Evolutionary conservation across 2,329 filamentous ascomycete species (phyloP).

Genomic region (Cladosporium colombiae): DNA sequence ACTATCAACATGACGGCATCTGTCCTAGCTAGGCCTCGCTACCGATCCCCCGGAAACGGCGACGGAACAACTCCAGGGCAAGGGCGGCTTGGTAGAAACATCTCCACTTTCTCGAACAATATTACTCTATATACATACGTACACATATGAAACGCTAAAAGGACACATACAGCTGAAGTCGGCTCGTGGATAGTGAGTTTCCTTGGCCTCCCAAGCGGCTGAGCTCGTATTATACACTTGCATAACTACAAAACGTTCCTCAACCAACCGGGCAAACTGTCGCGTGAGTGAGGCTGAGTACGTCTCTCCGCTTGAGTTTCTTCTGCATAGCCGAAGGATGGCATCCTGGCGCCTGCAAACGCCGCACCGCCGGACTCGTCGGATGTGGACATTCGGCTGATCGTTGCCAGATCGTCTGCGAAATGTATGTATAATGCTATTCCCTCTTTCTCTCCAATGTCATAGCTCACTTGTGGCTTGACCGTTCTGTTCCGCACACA

Average conservation of each 20-base stretch:
- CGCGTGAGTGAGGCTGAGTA: conserved; percentile 1
- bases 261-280: conserved; percentile 8
- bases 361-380: conserved; percentile 1
- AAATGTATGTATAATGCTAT: not conserved
- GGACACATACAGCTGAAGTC: not conserved
- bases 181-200: not conserved
- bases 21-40: not conserved
- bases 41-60: conserved; percentile 8
- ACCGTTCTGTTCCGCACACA: not conserved
- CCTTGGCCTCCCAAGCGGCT: not conserved
- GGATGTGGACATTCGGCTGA: conserved; percentile 7
- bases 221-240: not conserved
- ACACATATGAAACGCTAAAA: not conserved
- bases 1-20: conserved; percentile 6
- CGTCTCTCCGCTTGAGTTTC: not conserved
- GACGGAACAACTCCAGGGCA: not conserved
- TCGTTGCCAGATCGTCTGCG: not conserved
- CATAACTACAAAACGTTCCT: not conserved
- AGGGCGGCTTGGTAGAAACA: not conserved
- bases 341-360: not conserved
- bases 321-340: conserved; percentile 1
- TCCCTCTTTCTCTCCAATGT: not conserved
- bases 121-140: not conserved
- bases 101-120: not conserved
- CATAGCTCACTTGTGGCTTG: not conserved